A percentile compares a stretch with the other conserved stretches of the same genome.
phyloP scores from a whole-genome alignment of 257 asterid species.

The Paulownia fortunei region DNA sequence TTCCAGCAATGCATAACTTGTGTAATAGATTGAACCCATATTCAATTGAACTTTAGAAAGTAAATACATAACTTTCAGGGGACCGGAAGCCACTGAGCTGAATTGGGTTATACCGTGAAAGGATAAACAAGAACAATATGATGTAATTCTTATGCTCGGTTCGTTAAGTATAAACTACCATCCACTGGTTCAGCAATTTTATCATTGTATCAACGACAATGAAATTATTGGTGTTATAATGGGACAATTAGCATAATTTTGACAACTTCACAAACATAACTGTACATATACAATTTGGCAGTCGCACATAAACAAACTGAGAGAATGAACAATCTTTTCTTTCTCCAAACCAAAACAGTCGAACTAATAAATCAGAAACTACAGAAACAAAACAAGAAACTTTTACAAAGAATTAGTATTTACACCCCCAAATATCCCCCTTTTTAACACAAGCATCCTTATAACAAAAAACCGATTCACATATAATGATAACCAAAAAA shows the following conservation, averaged over 20 bases:
- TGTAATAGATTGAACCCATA: too few relatives aligned
- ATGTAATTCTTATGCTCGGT: too few relatives aligned
- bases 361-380: constrained; percentile 20
- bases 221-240: too few relatives aligned
- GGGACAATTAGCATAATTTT: too few relatives aligned
- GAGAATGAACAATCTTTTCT: background rate
- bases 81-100: too few relatives aligned
- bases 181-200: too few relatives aligned
- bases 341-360: background rate
- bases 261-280: too few relatives aligned
- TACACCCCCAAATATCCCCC: constrained; percentile 1
- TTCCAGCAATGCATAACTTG: background rate
- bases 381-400: background rate
- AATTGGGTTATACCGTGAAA: background rate
- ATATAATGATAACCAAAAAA: background rate
- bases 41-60: background rate
- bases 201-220: too few relatives aligned
- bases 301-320: background rate
- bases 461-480: background rate
- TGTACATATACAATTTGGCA: too few relatives aligned
- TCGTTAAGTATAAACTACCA: too few relatives aligned
- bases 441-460: constrained; percentile 7
- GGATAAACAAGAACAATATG: too few relatives aligned
- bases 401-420: background rate
- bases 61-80: background rate